phyloP scores from a whole-genome alignment of 2,329 filamentous ascomycete species.

The Plectosphaerella cucumerina region DNA sequence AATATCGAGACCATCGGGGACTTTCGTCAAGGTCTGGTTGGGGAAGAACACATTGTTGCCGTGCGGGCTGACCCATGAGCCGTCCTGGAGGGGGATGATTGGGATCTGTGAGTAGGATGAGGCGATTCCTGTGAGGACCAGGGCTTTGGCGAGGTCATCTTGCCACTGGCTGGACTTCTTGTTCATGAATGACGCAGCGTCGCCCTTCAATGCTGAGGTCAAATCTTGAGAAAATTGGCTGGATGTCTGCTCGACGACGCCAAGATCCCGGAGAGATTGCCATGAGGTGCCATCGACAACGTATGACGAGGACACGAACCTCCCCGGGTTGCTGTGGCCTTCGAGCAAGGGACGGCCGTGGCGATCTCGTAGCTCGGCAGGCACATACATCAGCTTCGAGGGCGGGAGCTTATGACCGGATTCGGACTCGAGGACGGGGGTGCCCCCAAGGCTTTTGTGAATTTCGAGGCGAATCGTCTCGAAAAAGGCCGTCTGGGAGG shows the following conservation, averaged over 20 bases:
- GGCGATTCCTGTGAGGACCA: background rate
- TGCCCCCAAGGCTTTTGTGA: background rate
- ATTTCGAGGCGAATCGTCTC: background rate
- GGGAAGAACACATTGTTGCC: background rate
- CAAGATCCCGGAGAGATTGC: background rate
- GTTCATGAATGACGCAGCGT: background rate
- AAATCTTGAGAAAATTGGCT: background rate
- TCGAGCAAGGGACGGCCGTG: background rate
- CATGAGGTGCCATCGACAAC: background rate
- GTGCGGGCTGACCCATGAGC: constrained; percentile 1
- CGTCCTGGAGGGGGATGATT: constrained; percentile 5
- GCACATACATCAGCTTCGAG: background rate
- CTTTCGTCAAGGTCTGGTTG: background rate
- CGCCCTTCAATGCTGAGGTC: background rate
- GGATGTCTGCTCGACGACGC: background rate
- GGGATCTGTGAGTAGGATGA: background rate
- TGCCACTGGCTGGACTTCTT: constrained; percentile 4
- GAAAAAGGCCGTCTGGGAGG: constrained; percentile 2
- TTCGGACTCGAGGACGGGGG: background rate
- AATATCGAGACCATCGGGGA: constrained; percentile 3
- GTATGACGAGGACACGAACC: background rate
- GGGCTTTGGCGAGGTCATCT: background rate
- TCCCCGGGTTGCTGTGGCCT: background rate
- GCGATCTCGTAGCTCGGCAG: background rate
- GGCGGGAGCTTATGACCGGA: background rate